These are phyloP conservation scores for Neolentinus lepideus DNA, from an alignment of 1,284 basidiomycete genomes.

Conservation along the genomic window DNA sequence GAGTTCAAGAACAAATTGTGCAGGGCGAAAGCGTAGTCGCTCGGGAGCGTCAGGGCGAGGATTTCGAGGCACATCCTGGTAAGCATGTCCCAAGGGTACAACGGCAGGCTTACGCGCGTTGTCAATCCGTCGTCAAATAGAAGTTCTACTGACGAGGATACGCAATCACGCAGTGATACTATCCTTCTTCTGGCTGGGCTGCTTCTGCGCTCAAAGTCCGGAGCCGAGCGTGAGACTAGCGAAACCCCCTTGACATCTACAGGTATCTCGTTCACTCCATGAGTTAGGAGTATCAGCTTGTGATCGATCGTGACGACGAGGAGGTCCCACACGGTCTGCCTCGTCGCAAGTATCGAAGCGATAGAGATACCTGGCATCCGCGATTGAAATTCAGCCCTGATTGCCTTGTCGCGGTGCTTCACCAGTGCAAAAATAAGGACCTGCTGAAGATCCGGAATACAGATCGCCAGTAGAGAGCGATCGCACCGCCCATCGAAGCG, in stretches of 20 bases:
- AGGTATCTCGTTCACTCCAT: conserved; percentile 45
- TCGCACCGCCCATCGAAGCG: conserved; percentile 50
- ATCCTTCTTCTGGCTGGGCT: conserved; percentile 7
- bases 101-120: conserved; percentile 17
- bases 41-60: conserved; percentile 52
- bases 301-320: conserved; percentile 53
- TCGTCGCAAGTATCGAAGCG: conserved; percentile 53
- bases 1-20: conserved; percentile 49
- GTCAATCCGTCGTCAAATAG: conserved; percentile 13
- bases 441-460: conserved; percentile 38
- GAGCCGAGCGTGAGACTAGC: conserved; percentile 29
- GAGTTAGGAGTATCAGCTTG: conserved; percentile 47
- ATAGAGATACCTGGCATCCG: conserved; percentile 42
- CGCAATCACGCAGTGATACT: conserved; percentile 14
- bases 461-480: conserved; percentile 50
- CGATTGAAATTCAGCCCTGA: conserved; percentile 30
- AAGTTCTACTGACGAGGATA: conserved; percentile 19
- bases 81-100: conserved; percentile 27
- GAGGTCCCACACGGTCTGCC: conserved; percentile 59
- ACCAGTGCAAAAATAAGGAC: conserved; percentile 44
- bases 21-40: conserved; percentile 45
- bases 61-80: conserved; percentile 54
- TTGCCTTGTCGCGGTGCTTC: conserved; percentile 31
- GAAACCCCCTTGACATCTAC: conserved; percentile 7
- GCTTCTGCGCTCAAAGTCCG: conserved; percentile 7